These are phyloP conservation scores for Aspergillus aculeatus DNA, from an alignment of 2,329 filamentous ascomycete genomes.

Conservation along the genomic window DNA sequence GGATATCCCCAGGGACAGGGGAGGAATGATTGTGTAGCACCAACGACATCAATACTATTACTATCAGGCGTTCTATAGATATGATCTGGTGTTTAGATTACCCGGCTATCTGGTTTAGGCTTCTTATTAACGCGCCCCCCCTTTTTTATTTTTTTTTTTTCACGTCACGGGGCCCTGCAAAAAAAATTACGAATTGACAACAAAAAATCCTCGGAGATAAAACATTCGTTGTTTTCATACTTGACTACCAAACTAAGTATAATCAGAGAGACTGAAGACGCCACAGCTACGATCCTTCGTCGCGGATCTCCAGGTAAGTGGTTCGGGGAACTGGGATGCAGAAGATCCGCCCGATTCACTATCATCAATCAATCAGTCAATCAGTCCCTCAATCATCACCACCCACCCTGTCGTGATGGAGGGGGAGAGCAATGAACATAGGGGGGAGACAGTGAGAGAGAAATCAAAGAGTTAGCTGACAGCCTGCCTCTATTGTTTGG, in stretches of 20 bases:
- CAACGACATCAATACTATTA: not conserved
- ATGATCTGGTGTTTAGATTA: constrained; percentile 1
- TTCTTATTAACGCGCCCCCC: not conserved
- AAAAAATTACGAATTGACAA: not conserved
- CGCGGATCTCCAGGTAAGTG: constrained; percentile 18
- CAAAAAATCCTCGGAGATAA: not conserved
- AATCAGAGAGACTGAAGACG: constrained; percentile 11
- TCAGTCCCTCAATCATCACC: not conserved
- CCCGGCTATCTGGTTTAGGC: constrained; percentile 5
- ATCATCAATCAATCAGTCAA: constrained; percentile 9
- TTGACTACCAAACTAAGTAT: not conserved
- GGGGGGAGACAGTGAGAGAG: not conserved
- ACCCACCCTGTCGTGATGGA: not conserved
- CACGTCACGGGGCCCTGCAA: constrained; percentile 13
- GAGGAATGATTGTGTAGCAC: not conserved
- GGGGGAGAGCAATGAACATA: not conserved
- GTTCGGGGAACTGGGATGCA: constrained; percentile 17
- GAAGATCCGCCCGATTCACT: constrained; percentile 18
- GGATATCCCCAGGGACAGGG: not conserved
- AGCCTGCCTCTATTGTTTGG: not conserved
- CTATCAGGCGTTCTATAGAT: not conserved
- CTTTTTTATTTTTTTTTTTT: constrained; percentile 5
- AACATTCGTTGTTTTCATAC: not conserved
- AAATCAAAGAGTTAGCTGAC: not conserved
- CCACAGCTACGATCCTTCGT: constrained; percentile 14